A percentile compares a stretch with the other conserved stretches of the same genome.
phyloP scores from a whole-genome alignment of 148 eudicot species.

The Silene uniflora region DNA sequence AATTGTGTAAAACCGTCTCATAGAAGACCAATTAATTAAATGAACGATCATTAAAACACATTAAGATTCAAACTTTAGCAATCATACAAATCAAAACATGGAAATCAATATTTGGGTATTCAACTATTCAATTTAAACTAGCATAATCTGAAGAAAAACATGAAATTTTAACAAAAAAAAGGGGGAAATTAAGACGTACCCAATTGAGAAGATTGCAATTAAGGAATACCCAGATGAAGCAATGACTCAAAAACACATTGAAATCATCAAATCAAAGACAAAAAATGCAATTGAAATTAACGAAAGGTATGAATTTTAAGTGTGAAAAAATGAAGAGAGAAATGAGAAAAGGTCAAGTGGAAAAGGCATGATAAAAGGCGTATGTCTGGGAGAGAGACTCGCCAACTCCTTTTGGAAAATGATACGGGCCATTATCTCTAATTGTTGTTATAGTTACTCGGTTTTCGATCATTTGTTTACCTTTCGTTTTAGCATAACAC shows the following conservation, averaged over 20 bases:
- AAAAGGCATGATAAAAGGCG: slow-evolving; percentile 18
- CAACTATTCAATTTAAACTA: background rate
- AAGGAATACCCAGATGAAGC: slow-evolving; percentile 8
- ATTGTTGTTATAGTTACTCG: no score
- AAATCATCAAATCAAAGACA: background rate
- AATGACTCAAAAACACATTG: background rate
- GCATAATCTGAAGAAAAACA: background rate
- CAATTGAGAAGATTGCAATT: slow-evolving; percentile 11
- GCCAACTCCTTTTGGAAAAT: slow-evolving; percentile 8
- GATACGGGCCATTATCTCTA: slow-evolving; percentile 12
- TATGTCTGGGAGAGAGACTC: background rate
- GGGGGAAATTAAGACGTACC: slow-evolving; percentile 26
- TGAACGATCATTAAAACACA: slow-evolving; percentile 12
- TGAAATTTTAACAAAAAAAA: background rate
- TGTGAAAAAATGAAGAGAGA: background rate
- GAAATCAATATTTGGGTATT: slow-evolving; percentile 11
- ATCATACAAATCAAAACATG: slow-evolving; percentile 14
- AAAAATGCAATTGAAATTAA: background rate
- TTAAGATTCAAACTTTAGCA: slow-evolving; percentile 27
- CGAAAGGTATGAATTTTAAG: background rate
- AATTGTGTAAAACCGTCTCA: no score
- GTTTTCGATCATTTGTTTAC: no score
- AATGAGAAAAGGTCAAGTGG: slow-evolving; percentile 8
- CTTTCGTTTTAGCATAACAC: no score
- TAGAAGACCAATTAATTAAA: background rate